These are phyloP conservation scores for Berkeleyomyces basicola DNA, from an alignment of 2,329 filamentous ascomycete genomes.

Conservation along the genomic window DNA sequence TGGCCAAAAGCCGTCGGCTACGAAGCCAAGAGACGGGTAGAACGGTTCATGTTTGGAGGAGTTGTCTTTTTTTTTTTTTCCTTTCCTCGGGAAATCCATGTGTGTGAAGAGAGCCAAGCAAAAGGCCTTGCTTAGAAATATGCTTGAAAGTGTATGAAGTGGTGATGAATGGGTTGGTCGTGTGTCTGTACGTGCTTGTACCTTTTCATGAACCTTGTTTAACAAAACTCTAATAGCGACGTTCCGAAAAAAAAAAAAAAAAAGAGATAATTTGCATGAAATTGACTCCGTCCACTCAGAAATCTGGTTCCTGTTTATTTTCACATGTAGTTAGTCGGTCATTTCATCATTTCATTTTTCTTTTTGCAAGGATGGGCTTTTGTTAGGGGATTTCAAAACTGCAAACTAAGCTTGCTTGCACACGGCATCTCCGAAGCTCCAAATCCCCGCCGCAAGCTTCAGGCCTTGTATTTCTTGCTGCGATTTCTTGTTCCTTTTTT, in stretches of 20 bases:
- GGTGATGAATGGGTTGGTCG: too few relatives aligned
- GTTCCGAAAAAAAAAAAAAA: not conserved
- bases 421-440: constrained; percentile 3
- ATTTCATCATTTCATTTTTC: not conserved
- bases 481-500: not conserved
- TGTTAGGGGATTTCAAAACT: not conserved
- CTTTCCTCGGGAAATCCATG: too few relatives aligned
- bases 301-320: not conserved
- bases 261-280: not conserved
- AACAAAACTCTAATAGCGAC: too few relatives aligned
- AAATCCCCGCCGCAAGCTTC: not conserved
- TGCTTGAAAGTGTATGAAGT: too few relatives aligned
- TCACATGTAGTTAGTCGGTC: not conserved
- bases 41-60: too few relatives aligned
- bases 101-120: too few relatives aligned
- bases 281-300: not conserved
- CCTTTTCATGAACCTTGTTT: too few relatives aligned
- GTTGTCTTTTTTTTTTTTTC: too few relatives aligned
- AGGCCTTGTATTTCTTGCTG: not conserved
- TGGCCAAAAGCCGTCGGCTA: too few relatives aligned
- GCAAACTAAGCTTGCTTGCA: not conserved
- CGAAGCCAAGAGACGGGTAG: too few relatives aligned
- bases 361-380: not conserved
- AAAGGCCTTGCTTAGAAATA: too few relatives aligned
- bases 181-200: too few relatives aligned